Evolutionary conservation across 2,329 filamentous ascomycete species (phyloP), one percentile per base, ranked within the genome.

Genomic region (Xylaria sp.): DNA sequence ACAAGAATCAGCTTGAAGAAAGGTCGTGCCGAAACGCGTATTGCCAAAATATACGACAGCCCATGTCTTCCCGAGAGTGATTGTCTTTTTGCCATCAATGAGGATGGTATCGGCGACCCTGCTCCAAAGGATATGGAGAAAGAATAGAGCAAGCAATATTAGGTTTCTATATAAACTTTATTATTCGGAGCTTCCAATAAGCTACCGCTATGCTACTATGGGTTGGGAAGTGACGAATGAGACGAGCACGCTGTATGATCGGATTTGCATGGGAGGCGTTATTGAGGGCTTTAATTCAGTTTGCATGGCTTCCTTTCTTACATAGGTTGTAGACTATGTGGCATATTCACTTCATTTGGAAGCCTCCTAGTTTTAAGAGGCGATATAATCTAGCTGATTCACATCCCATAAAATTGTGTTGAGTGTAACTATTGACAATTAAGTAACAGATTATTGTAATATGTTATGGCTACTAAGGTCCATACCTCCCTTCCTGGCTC

Each of bases 21-120:
- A 80, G 96, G 96, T 1, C 87, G 96, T 62, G 96, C 88, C 33
- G 96, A 99, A 84, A 99, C 96, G 25, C 89, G 96, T 83, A 93
- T 99, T 72, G 97, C 96, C 83, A 99, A 98, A 85, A 99, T 99
- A 69, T 99, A 99, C 78, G 96, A 99, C 81, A 98, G 94, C 74
- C 96, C 96, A 1, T 99, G 96, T 80, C 83, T 99, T 71, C 96
- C 96, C 0, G 96, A 99, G 82, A 96, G 93, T 74, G 96, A 99
- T 79, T 97, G 93, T 77, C 81, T 98, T 73, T 99, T 99, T 81
- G 95, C 96, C 53, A 99, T 99, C 78, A 93, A 93, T 64, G 96
- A 98, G 80, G 94, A 97, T 78, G 96, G 96, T 49, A 99, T 99
- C 76, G 93, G 93, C 31, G 96, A 99, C 78, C 96, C 96, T 50